phyloP scores from a whole-genome alignment of 148 eudicot genomes.

The Dianthus caryophyllus region DNA sequence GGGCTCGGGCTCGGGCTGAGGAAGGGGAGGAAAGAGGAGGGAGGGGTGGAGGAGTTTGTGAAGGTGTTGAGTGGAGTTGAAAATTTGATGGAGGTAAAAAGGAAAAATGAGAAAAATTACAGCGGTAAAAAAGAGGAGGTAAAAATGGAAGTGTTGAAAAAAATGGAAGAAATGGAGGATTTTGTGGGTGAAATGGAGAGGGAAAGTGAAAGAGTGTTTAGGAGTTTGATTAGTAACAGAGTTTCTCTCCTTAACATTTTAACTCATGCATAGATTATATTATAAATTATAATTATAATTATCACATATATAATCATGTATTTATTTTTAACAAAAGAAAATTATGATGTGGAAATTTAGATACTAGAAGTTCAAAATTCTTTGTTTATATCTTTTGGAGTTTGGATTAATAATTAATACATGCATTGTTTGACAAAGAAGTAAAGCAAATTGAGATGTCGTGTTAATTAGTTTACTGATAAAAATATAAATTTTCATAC shows the following conservation, averaged over 20 bases:
- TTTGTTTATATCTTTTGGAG: neutral
- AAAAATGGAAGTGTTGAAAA: slow-evolving; percentile 44
- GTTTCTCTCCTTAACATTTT: slow-evolving; percentile 80
- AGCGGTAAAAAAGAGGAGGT: slow-evolving; percentile 31
- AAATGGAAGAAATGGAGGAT: slow-evolving; percentile 61
- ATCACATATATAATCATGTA: neutral
- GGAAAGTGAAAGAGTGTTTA: slow-evolving; percentile 66
- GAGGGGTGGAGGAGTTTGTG: slow-evolving; percentile 32
- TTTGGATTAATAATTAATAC: slow-evolving; percentile 2
- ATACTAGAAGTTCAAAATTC: slow-evolving; percentile 7
- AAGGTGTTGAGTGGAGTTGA: slow-evolving; percentile 25
- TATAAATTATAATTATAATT: too few species aligned
- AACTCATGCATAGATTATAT: slow-evolving; percentile 38
- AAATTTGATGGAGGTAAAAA: slow-evolving; percentile 33
- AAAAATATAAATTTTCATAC: too few species aligned
- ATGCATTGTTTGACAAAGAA: too few species aligned
- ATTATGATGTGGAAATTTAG: neutral
- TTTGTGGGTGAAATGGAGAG: slow-evolving; percentile 58
- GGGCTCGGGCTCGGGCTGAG: slow-evolving; percentile 24
- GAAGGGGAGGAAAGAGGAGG: slow-evolving; percentile 30
- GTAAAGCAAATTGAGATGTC: too few species aligned
- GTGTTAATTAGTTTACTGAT: too few species aligned
- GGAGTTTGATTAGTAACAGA: slow-evolving; percentile 75
- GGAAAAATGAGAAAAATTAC: slow-evolving; percentile 7
- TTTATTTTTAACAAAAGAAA: neutral